phyloP scores from a whole-genome alignment of 2,329 filamentous ascomycete genomes.

The Stemphylium lycopersici region DNA sequence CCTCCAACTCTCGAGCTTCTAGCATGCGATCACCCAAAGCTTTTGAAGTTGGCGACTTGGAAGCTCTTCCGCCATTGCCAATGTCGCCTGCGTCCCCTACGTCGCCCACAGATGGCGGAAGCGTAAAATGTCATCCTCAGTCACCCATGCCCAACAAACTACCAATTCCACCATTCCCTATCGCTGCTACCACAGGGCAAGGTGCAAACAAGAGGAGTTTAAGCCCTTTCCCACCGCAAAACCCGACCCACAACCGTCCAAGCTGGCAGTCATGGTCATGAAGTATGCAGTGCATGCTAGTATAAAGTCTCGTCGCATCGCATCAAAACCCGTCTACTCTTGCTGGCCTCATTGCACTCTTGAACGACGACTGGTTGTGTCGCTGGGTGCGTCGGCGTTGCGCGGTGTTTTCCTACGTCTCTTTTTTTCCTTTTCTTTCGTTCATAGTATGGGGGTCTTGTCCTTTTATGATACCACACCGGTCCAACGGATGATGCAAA shows the following conservation, averaged over 20 bases:
- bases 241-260: constrained; percentile 3
- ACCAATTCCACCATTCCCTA: not conserved
- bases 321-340: not conserved
- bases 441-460: not conserved
- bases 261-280: constrained; percentile 20
- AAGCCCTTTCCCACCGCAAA: constrained; percentile 2
- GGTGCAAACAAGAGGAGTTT: not conserved
- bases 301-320: not conserved
- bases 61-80: constrained; percentile 28
- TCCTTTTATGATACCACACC: constrained; percentile 1
- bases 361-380: not conserved
- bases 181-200: not conserved
- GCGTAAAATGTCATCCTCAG: not conserved
- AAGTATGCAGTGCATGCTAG: constrained; percentile 1
- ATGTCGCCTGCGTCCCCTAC: constrained; percentile 4
- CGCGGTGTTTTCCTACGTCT: not conserved
- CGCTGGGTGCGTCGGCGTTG: not conserved
- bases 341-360: not conserved
- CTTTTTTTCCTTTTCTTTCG: not conserved
- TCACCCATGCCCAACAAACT: not conserved
- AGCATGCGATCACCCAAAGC: constrained; percentile 11
- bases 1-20: constrained; percentile 15
- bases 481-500: not conserved
- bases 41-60: constrained; percentile 13
- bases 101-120: not conserved